Conservation (phyloP, 768 basidiomycete species). For the Rhodocollybia butyracea region DNA sequence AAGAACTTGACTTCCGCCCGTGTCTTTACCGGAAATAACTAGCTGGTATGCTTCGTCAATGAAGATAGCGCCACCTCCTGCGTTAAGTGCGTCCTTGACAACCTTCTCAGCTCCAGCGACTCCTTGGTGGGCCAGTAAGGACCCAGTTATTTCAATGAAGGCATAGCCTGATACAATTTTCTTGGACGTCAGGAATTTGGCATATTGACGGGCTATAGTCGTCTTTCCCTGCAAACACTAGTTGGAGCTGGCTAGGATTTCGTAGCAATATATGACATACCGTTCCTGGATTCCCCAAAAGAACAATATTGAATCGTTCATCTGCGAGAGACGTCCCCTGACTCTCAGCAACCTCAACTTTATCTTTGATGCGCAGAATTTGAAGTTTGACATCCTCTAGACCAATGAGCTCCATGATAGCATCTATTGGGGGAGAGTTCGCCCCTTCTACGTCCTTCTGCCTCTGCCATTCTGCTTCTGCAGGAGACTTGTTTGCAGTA, state of each 20-base stretch:
- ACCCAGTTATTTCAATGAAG: slow-evolving; percentile 64
- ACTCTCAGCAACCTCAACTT: slow-evolving; percentile 51
- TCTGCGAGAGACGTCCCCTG: slow-evolving; percentile 49
- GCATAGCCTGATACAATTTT: slow-evolving; percentile 46
- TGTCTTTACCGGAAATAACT: slow-evolving; percentile 38
- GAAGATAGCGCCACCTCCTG: slow-evolving; percentile 65
- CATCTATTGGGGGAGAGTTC: slow-evolving; percentile 52
- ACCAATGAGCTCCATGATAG: slow-evolving; percentile 68
- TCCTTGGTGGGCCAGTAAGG: slow-evolving; percentile 55
- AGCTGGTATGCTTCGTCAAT: slow-evolving; percentile 75
- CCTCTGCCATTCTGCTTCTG: slow-evolving; percentile 49
- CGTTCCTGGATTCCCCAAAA: slow-evolving; percentile 77
- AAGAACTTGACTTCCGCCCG: slow-evolving; percentile 53
- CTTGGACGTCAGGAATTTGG: slow-evolving; percentile 56
- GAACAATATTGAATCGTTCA: slow-evolving; percentile 58
- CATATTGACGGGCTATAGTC: slow-evolving; percentile 63
- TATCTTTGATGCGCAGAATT: slow-evolving; percentile 55
- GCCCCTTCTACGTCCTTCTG: slow-evolving; percentile 56
- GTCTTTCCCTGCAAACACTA: slow-evolving; percentile 51
- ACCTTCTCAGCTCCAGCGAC: slow-evolving; percentile 46
- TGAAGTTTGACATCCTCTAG: slow-evolving; percentile 63
- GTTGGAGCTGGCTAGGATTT: neutral
- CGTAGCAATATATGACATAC: slow-evolving; percentile 28
- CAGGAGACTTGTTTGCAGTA: slow-evolving; percentile 16
- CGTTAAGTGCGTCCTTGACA: slow-evolving; percentile 34